Percentiles rank a stretch among this genome's conserved stretches.
Conservation (phyloP, 306 rosid genomes). For the Psophocarpus tetragonolobus region DNA sequence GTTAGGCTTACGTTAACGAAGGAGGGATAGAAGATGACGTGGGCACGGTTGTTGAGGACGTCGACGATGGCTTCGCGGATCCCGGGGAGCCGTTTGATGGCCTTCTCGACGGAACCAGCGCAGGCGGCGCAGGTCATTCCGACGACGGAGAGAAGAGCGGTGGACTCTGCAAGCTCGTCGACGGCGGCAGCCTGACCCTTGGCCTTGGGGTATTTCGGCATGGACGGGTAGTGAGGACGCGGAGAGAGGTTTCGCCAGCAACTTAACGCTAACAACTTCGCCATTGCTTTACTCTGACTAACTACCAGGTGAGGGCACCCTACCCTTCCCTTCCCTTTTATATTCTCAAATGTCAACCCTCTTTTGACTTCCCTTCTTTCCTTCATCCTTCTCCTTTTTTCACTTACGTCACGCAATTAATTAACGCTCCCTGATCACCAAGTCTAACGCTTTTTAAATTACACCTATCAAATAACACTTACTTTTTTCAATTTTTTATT, state of each 20-base stretch:
- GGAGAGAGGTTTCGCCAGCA: conserved; percentile 51
- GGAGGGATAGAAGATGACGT: conserved; percentile 55
- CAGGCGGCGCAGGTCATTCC: conserved; percentile 88
- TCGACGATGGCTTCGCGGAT: conserved; percentile 71
- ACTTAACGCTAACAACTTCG: conserved; percentile 46
- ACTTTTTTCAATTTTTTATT: no score
- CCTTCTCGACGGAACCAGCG: conserved; percentile 74
- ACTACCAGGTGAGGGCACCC: no score
- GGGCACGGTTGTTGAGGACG: conserved; percentile 69
- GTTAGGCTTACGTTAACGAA: conserved; percentile 47
- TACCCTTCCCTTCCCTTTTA: no score
- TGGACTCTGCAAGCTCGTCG: conserved; percentile 35
- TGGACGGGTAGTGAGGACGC: conserved; percentile 71
- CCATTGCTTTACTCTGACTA: conserved; percentile 22
- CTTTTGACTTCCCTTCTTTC: no score
- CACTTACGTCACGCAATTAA: no score
- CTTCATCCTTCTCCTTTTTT: no score
- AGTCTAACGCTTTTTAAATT: no score
- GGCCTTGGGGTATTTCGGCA: conserved; percentile 66
- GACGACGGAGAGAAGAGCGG: conserved; percentile 55
- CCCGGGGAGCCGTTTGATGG: conserved; percentile 75
- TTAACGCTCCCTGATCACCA: no score
- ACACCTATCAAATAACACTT: no score
- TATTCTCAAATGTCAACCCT: no score
- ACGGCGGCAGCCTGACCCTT: not conserved